Conservation (phyloP, 257 asterid genomes). For the Leonotis leonurus region DNA sequence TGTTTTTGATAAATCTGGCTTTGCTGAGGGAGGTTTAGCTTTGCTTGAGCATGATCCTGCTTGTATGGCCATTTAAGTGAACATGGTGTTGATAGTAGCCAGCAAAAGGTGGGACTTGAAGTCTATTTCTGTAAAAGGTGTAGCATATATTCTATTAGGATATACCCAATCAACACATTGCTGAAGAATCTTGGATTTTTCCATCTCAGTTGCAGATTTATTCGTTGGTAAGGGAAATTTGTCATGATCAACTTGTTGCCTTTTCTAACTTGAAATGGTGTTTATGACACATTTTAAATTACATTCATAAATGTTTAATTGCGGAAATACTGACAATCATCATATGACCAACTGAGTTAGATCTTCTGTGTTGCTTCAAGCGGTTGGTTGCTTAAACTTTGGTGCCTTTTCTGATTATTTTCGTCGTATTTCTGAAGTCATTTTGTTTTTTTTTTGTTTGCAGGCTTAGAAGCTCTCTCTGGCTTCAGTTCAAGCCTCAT, state of each 20-base stretch:
- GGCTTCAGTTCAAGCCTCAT: conserved; percentile 99
- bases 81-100: conserved; percentile 39
- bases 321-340: conserved; percentile 25
- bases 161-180: conserved; percentile 60
- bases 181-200: conserved; percentile 73
- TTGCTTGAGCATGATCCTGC: conserved; percentile 24
- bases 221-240: conserved; percentile 80
- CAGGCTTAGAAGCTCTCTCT: conserved; percentile 87
- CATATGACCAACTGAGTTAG: conserved; percentile 20
- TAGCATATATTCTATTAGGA: conserved; percentile 42
- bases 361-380: conserved; percentile 27
- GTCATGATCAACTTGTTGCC: conserved; percentile 38
- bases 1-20: conserved; percentile 26
- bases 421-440: conserved; percentile 7
- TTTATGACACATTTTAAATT: conserved; percentile 5
- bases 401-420: not conserved
- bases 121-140: conserved; percentile 10
- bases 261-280: conserved; percentile 15
- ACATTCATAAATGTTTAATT: conserved; percentile 20
- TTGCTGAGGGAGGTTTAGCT: conserved; percentile 18
- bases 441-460: conserved; percentile 15
- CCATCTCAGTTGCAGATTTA: conserved; percentile 71
- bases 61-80: conserved; percentile 27
- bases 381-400: conserved; percentile 27
- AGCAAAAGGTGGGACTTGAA: conserved; percentile 45